A percentile compares a stretch with the other conserved stretches of the same genome.
phyloP scores from a whole-genome alignment of 345 rosid genomes.

The Salix viminalis region DNA sequence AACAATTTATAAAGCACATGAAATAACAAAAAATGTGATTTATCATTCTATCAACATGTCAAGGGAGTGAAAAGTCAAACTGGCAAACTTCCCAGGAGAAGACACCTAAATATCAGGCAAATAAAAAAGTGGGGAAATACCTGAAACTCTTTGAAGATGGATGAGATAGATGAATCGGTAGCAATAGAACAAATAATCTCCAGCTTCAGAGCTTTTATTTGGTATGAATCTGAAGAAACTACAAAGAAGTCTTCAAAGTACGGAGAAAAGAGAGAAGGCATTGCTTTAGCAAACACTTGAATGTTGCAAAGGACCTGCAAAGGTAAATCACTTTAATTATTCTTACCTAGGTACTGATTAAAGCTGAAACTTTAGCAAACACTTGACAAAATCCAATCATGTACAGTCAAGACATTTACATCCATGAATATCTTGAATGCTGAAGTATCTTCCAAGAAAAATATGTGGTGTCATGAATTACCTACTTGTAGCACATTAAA shows the following conservation, averaged over 20 bases:
- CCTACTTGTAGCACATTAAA: background rate
- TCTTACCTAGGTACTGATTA: background rate
- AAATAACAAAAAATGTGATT: background rate
- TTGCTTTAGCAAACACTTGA: conserved; percentile 76
- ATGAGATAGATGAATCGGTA: conserved; percentile 60
- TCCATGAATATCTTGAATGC: background rate
- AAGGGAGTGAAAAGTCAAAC: background rate
- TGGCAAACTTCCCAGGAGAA: background rate
- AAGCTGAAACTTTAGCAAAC: background rate
- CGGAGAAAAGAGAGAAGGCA: conserved; percentile 75
- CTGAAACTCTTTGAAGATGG: conserved; percentile 83
- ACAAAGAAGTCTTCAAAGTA: conserved; percentile 74
- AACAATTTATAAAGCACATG: background rate
- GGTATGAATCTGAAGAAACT: conserved; percentile 69
- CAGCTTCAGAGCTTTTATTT: conserved; percentile 81
- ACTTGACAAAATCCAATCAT: background rate
- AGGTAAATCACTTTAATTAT: background rate
- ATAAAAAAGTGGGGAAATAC: conserved; percentile 29
- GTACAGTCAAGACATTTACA: background rate
- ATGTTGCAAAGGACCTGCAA: conserved; percentile 85
- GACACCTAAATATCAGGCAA: background rate
- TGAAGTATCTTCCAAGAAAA: background rate
- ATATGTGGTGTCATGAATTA: background rate
- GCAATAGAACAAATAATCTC: conserved; percentile 80
- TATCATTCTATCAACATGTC: background rate